Evolutionary conservation across 345 rosid genomes (phyloP).

Genomic region (Pugionium cornutum): DNA sequence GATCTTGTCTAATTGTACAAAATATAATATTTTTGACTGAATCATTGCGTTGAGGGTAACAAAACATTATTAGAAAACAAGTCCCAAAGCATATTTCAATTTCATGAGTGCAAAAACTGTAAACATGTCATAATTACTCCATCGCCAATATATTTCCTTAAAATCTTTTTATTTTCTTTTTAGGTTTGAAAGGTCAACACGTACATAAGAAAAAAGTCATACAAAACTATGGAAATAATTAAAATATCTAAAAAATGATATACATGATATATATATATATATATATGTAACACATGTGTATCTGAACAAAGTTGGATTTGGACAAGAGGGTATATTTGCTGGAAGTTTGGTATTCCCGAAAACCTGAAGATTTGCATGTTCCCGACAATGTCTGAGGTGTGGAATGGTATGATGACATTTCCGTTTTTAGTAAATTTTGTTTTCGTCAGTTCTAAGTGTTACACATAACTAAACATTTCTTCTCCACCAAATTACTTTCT

Average conservation of each 20-base stretch:
- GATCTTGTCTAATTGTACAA: conserved; percentile 29
- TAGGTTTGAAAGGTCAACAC: conserved; percentile 26
- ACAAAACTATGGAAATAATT: conserved; percentile 1
- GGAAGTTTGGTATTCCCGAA: conserved; percentile 50
- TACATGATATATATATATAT: background rate
- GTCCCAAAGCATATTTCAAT: conserved; percentile 50
- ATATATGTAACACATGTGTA: background rate
- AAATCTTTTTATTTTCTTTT: background rate
- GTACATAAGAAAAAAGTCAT: conserved; percentile 5
- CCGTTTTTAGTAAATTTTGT: conserved; percentile 55
- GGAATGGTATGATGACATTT: conserved; percentile 71
- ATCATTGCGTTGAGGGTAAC: conserved; percentile 49
- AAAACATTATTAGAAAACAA: conserved; percentile 57
- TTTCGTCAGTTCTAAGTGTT: conserved; percentile 56
- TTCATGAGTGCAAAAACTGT: conserved; percentile 44
- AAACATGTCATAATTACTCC: conserved; percentile 37
- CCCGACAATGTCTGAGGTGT: conserved; percentile 73
- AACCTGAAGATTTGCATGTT: conserved; percentile 78
- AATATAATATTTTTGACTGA: conserved; percentile 30
- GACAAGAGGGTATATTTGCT: conserved; percentile 30
- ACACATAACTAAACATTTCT: conserved; percentile 44
- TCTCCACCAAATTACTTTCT: conserved; percentile 42
- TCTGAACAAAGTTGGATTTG: too few species aligned
- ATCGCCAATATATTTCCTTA: too few species aligned
- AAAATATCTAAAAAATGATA: background rate